Evolutionary conservation across 1,284 basidiomycete species (phyloP).

Genomic region (Veloboletus limbatus): DNA sequence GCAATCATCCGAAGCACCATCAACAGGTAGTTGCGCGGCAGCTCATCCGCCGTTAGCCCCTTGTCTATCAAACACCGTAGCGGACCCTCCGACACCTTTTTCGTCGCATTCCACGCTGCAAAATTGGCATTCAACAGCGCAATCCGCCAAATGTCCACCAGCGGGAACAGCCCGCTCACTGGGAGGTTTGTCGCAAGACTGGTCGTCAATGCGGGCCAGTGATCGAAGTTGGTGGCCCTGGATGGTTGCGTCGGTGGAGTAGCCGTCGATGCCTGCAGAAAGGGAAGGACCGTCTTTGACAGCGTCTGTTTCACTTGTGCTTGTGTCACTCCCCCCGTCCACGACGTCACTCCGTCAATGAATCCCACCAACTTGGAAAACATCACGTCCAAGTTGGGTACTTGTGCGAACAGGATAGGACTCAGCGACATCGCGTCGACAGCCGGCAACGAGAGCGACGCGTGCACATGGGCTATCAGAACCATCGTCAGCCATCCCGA

Average conservation of each 20-base stretch:
- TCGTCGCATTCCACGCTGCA: slow-evolving; percentile 47
- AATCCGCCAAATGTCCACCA: slow-evolving; percentile 83
- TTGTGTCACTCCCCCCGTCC: slow-evolving; percentile 35
- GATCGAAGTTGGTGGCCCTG: slow-evolving; percentile 17
- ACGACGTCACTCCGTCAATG: slow-evolving; percentile 46
- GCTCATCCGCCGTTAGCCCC: slow-evolving; percentile 34
- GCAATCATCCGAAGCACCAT: slow-evolving; percentile 73
- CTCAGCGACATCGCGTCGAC: slow-evolving; percentile 65
- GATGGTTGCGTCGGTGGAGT: slow-evolving; percentile 21
- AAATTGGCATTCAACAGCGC: slow-evolving; percentile 64
- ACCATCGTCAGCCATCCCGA: slow-evolving; percentile 9
- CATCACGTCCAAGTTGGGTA: slow-evolving; percentile 67
- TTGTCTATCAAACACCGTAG: slow-evolving; percentile 46
- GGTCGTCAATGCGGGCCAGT: slow-evolving; percentile 39
- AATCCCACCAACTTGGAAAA: slow-evolving; percentile 62
- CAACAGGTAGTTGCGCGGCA: slow-evolving; percentile 57
- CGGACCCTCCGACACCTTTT: slow-evolving; percentile 35
- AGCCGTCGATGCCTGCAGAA: slow-evolving; percentile 58
- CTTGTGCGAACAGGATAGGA: slow-evolving; percentile 74
- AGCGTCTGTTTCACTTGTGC: slow-evolving; percentile 51
- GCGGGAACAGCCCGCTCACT: slow-evolving; percentile 67
- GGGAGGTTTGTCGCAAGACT: slow-evolving; percentile 49
- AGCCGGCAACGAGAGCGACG: slow-evolving; percentile 56
- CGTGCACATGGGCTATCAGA: slow-evolving; percentile 72
- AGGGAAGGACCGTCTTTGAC: slow-evolving; percentile 51